Evolutionary conservation across 805 yeast genomes (phyloP).

Genomic region (Ogataea chonburiensis): DNA sequence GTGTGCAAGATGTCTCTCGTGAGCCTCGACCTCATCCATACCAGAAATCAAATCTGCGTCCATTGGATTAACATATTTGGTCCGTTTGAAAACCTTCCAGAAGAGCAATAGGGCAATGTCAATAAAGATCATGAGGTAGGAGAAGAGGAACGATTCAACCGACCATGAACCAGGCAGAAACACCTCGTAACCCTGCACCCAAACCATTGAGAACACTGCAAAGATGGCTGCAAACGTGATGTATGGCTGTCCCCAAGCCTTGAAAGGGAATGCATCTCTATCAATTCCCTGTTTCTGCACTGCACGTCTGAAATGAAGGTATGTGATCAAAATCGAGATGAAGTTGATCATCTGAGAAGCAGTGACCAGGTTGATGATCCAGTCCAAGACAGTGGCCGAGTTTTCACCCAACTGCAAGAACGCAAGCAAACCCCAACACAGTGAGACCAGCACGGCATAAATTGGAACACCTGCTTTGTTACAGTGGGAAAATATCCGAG

Average conservation of each 20-base stretch:
- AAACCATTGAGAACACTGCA: conserved; percentile 49
- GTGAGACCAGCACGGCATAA: conserved; percentile 41
- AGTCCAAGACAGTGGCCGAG: conserved; percentile 62
- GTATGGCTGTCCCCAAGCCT: conserved; percentile 60
- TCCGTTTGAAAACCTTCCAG: conserved; percentile 53
- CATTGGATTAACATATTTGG: conserved; percentile 42
- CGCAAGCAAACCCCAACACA: conserved; percentile 44
- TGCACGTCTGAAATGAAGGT: conserved; percentile 61
- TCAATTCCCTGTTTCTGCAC: conserved; percentile 51
- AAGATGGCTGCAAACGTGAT: conserved; percentile 48
- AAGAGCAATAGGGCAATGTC: conserved; percentile 45
- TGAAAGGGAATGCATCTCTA: conserved; percentile 46
- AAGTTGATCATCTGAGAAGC: conserved; percentile 66
- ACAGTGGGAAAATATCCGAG: conserved; percentile 41
- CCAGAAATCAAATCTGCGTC: conserved; percentile 57
- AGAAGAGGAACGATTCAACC: conserved; percentile 59
- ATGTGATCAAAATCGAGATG: conserved; percentile 55
- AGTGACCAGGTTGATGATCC: conserved; percentile 73
- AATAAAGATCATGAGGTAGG: conserved; percentile 69
- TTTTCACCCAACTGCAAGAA: conserved; percentile 52
- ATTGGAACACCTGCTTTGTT: conserved; percentile 48
- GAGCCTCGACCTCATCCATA: conserved; percentile 56
- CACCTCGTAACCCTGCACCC: conserved; percentile 67
- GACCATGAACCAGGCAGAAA: conserved; percentile 69
- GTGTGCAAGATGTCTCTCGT: conserved; percentile 39